These are phyloP conservation scores for sweet orange (Citrus sinensis) DNA, from an alignment of 345 rosid genomes.

Conservation along the genomic window DNA sequence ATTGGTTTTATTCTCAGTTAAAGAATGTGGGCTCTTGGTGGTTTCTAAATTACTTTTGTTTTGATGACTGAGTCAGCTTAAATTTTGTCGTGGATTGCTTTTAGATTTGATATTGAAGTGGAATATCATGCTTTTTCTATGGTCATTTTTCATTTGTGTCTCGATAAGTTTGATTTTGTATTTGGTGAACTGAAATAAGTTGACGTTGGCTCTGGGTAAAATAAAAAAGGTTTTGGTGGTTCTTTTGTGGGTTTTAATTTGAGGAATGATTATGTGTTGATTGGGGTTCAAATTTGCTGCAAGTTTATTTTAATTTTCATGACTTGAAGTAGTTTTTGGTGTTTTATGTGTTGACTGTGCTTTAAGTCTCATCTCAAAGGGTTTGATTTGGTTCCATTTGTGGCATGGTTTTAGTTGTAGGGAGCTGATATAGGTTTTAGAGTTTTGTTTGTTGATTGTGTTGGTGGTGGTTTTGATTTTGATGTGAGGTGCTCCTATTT, in stretches of 20 bases:
- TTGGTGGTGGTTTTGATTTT: neutral
- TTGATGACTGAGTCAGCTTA: constrained; percentile 2
- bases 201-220: neutral
- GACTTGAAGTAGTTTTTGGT: constrained; percentile 3
- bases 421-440: neutral
- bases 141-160: neutral
- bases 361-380: neutral
- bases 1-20: constrained; percentile 6
- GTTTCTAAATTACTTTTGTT: neutral
- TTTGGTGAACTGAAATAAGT: neutral
- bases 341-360: neutral
- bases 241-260: constrained; percentile 7
- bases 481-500: neutral
- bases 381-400: neutral
- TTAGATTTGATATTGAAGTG: neutral
- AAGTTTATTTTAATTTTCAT: constrained; percentile 5
- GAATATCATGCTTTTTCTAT: neutral
- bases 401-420: constrained; percentile 6
- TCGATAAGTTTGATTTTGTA: neutral
- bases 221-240: neutral
- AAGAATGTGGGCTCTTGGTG: neutral
- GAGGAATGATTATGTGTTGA: neutral
- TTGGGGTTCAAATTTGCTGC: neutral
- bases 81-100: neutral
- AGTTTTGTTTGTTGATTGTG: neutral